Base-by-base conservation (phyloP, 2,329 filamentous ascomycete species). In the Furcasterigmium furcatum region DNA sequence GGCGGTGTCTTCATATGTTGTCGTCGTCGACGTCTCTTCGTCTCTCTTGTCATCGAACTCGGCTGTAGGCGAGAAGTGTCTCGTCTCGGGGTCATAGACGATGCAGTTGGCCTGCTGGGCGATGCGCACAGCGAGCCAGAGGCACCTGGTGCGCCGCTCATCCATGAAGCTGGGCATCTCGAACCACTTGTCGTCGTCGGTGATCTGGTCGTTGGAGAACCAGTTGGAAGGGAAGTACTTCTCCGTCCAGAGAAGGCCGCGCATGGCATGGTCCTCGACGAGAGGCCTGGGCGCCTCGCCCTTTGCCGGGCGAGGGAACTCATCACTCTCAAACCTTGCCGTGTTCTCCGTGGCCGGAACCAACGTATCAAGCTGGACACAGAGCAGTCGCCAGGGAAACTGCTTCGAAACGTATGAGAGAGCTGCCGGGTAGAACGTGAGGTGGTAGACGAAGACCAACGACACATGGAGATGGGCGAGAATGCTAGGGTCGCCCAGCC, bases 241-340 rank as follows among this genome's bases (percentile, higher is more conserved):
- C 3, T 80, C 71, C 0, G 74, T 68, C 68, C 81, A 88, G 2
- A 82, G 59, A 2, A 87, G 65, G 0, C 86, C 86, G 1, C 83
- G 72, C 45, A 88, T 73, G 0, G 78, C 72, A 52, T 80, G 88
- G 49, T 91, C 87, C 41, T 90, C 87, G 0, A 84, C 83, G 0
- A 90, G 59, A 0, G 85, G 84, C 1, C 74, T 68, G 2, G 70
- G 71, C 0, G 71, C 59, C 2, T 64, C 63, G 24, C 70, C 62
- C 32, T 66, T 67, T 2, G 68, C 69, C 3, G 67, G 66, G 1
- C 64, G 57, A 0, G 79, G 77, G 46, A 87, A 82, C 0, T 63
- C 56, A 2, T 57, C 60, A 24, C 57, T 66, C 25, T 66, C 64
- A 10, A 46, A 38, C 4, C 38, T 36, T 9, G 19, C 10, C 13